Evolutionary conservation across 495 filamentous ascomycete species (phyloP).

Genomic region (Sphaerosporella brunnea): DNA sequence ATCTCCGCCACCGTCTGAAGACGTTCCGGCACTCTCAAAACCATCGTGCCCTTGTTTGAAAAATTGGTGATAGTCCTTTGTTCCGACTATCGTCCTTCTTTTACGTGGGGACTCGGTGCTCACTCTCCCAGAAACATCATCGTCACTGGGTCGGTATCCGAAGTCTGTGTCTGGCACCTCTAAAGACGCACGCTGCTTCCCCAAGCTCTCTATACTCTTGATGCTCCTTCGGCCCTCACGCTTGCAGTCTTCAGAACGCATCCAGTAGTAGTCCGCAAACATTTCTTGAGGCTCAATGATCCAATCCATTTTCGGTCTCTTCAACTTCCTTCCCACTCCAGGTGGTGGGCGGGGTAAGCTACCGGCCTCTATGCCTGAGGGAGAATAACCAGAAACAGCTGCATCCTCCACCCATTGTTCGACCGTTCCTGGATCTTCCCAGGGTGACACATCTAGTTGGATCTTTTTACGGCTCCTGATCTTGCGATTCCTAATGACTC

Average conservation of each 20-base stretch:
- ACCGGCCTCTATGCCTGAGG: neutral
- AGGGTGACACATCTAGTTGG: constrained; percentile 21
- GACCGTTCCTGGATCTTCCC: constrained; percentile 22
- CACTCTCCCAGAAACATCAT: neutral
- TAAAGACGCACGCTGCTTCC: constrained; percentile 11
- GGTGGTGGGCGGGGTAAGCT: constrained; percentile 18
- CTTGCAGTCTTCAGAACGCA: constrained; percentile 2
- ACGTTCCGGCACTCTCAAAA: constrained; percentile 1
- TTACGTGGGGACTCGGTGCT: neutral
- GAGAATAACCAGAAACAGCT: constrained; percentile 2
- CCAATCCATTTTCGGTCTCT: constrained; percentile 24
- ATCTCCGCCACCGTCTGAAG: neutral
- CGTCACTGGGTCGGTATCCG: neutral
- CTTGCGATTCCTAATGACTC: constrained; percentile 22
- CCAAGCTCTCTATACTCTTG: constrained; percentile 12
- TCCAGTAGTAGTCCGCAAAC: constrained; percentile 26
- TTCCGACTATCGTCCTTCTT: neutral
- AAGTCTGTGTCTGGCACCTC: constrained; percentile 7
- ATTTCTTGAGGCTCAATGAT: constrained; percentile 20
- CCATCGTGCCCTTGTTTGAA: neutral
- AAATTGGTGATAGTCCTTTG: neutral
- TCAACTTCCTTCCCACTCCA: constrained; percentile 13
- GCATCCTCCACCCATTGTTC: constrained; percentile 23
- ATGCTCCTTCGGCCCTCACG: constrained; percentile 13
- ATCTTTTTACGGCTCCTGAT: constrained; percentile 23